Percentiles rank a stretch among this genome's conserved stretches.
phyloP scores from a whole-genome alignment of 140 eudicot species.

The Ambrosia hybrid region DNA sequence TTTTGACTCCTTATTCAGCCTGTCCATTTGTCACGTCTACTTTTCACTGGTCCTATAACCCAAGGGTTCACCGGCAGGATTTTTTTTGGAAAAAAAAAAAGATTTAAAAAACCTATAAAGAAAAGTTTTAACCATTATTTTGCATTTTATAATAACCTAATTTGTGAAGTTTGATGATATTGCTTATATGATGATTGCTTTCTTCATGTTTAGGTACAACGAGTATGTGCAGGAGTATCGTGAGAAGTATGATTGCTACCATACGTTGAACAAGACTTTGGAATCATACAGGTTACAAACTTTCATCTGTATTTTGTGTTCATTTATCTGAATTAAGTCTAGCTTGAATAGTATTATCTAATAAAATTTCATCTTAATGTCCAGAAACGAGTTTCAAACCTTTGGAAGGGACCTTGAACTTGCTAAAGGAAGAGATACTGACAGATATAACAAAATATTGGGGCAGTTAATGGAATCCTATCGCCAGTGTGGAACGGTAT shows the following conservation, averaged over 20 bases:
- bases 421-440: conserved; percentile 74
- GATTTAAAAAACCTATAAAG: not conserved
- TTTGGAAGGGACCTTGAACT: conserved; percentile 72
- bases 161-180: not conserved
- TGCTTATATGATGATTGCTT: conserved; percentile 10
- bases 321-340: conserved; percentile 10
- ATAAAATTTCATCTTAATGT: conserved; percentile 23
- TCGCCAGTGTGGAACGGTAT: conserved; percentile 73
- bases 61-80: not conserved
- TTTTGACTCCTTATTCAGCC: not conserved
- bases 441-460: conserved; percentile 53
- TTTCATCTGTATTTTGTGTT: conserved; percentile 4
- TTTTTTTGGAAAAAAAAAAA: too few relatives aligned
- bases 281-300: conserved; percentile 68
- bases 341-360: conserved; percentile 29
- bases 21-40: not conserved
- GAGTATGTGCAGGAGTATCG: conserved; percentile 84
- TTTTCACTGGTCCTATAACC: not conserved
- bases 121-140: not conserved
- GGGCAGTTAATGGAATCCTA: conserved; percentile 71
- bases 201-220: conserved; percentile 60
- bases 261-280: conserved; percentile 60
- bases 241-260: conserved; percentile 81
- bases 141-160: not conserved
- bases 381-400: conserved; percentile 63